Conservation (phyloP, 441 rosid species). For the Gossypium aridum region DNA sequence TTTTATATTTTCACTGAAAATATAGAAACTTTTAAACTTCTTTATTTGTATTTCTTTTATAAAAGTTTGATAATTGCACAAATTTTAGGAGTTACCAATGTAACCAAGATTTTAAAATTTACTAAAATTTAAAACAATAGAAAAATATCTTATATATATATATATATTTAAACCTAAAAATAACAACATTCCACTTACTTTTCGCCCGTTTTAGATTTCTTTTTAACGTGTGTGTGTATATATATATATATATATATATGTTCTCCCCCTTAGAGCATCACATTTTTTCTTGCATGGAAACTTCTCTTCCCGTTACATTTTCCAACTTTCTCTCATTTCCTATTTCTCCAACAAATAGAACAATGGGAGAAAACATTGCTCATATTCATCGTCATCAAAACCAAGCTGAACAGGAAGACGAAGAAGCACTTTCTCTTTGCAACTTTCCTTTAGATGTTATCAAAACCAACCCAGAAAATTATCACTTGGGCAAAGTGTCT, state of each 20-base stretch:
- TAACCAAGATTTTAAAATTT: too few species aligned
- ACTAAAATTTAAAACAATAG: too few species aligned
- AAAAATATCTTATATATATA: too few species aligned
- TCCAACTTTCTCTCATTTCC: not conserved
- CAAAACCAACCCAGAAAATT: not conserved
- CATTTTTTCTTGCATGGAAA: not conserved
- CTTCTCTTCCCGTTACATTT: not conserved
- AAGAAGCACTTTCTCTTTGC: slow-evolving; percentile 48
- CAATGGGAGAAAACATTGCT: slow-evolving; percentile 18
- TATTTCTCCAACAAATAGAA: not conserved
- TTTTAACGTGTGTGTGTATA: too few species aligned
- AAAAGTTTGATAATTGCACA: too few species aligned
- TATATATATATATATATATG: not conserved
- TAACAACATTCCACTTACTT: too few species aligned
- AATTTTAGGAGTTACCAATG: too few species aligned
- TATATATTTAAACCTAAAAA: too few species aligned
- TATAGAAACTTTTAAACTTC: too few species aligned
- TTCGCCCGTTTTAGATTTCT: too few species aligned
- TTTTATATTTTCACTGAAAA: too few species aligned
- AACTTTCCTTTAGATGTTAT: slow-evolving; percentile 35
- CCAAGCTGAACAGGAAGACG: slow-evolving; percentile 27
- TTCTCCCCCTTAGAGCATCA: not conserved
- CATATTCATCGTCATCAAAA: slow-evolving; percentile 1
- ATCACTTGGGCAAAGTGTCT: not conserved
- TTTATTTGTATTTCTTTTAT: too few species aligned